Percentiles rank a stretch among this genome's conserved stretches.
phyloP scores from a whole-genome alignment of 2,329 filamentous ascomycete species.

The Westerdykella ornata region DNA sequence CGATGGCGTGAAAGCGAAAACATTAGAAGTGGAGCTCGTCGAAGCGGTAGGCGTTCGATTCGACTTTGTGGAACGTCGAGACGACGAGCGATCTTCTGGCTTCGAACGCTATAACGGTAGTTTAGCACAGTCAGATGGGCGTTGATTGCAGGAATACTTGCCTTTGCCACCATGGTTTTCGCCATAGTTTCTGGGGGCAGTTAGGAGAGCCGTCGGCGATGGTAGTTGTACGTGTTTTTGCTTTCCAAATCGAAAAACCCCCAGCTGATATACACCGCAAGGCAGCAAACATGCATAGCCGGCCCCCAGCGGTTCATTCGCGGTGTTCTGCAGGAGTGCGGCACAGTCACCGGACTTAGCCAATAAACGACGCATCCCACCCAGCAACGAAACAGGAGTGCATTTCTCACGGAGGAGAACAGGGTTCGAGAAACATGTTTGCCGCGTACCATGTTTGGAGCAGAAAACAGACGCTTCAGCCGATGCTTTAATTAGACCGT shows the following conservation, averaged over 20 bases:
- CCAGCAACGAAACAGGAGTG: no score
- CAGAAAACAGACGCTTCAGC: no score
- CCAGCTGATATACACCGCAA: not conserved
- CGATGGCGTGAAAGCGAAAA: slow-evolving; percentile 2
- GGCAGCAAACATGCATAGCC: slow-evolving; percentile 4
- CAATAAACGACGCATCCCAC: slow-evolving; percentile 3
- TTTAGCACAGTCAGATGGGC: slow-evolving; percentile 1
- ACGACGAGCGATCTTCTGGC: not conserved
- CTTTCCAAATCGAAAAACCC: not conserved
- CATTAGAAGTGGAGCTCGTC: slow-evolving; percentile 1
- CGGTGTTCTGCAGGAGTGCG: slow-evolving; percentile 5
- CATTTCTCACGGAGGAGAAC: no score
- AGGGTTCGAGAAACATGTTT: no score
- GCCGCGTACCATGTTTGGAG: no score
- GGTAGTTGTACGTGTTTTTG: no score
- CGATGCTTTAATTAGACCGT: no score
- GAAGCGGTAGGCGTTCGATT: slow-evolving; percentile 2
- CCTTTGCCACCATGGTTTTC: not conserved
- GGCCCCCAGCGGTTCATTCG: not conserved
- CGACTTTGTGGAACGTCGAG: slow-evolving; percentile 1
- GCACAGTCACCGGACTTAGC: slow-evolving; percentile 3
- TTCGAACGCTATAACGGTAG: slow-evolving; percentile 1
- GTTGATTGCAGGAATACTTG: not conserved
- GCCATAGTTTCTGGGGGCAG: no score
- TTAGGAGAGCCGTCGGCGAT: not conserved